phyloP scores from a whole-genome alignment of 371 early-diverging fungal genomes.

The Parasitella parasitica region DNA sequence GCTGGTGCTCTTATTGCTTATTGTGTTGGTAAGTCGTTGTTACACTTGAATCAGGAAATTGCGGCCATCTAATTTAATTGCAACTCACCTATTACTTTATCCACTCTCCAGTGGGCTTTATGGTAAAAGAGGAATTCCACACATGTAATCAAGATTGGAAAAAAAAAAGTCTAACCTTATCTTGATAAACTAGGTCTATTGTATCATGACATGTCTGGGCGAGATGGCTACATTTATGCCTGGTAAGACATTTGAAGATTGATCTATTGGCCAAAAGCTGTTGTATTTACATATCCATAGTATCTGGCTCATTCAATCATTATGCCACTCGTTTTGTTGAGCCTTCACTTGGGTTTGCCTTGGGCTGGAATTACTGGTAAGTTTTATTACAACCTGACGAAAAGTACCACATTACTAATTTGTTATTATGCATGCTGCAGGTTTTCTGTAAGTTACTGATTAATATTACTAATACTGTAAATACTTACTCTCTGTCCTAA shows the following conservation, averaged over 20 bases:
- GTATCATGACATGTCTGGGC: slow-evolving; percentile 78
- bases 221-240: slow-evolving; percentile 81
- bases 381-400: neutral
- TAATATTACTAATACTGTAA: neutral
- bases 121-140: slow-evolving; percentile 25
- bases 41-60: slow-evolving; percentile 1
- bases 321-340: slow-evolving; percentile 84
- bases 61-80: neutral
- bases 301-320: slow-evolving; percentile 83
- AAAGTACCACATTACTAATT: neutral
- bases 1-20: slow-evolving; percentile 77
- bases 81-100: slow-evolving; percentile 6
- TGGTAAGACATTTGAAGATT: slow-evolving; percentile 33
- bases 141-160: neutral
- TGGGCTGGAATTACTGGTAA: slow-evolving; percentile 65
- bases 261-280: too few species aligned
- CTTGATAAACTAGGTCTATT: slow-evolving; percentile 62
- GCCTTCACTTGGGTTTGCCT: slow-evolving; percentile 78
- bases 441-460: slow-evolving; percentile 36
- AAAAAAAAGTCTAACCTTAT: neutral
- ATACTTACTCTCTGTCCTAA: neutral
- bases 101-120: slow-evolving; percentile 34
- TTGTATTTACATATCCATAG: too few species aligned
- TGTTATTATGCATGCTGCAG: slow-evolving; percentile 4
- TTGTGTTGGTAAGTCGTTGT: slow-evolving; percentile 48